A percentile compares a stretch with the other conserved stretches of the same genome.
Evolutionary conservation across 202 grass and related monocot species (phyloP).

Genomic region (Setaria italica): DNA sequence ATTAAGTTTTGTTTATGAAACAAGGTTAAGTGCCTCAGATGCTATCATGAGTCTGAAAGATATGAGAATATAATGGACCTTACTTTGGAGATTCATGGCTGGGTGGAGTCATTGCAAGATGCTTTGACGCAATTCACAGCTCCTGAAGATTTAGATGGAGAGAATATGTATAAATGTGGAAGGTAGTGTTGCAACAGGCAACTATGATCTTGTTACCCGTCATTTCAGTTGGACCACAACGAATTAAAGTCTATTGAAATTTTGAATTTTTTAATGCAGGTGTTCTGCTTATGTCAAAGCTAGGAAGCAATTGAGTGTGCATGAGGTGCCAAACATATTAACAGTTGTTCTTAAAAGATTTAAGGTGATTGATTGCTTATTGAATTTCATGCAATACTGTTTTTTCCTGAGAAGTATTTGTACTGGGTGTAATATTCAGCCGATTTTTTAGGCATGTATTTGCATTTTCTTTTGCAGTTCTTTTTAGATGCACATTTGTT

Average conservation of each 20-base stretch:
- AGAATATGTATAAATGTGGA: slow-evolving; percentile 99
- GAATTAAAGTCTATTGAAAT: slow-evolving; percentile 36
- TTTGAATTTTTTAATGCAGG: slow-evolving; percentile 51
- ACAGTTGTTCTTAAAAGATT: slow-evolving; percentile 99
- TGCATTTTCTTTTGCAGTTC: slow-evolving; percentile 32
- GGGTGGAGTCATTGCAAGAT: slow-evolving; percentile 99
- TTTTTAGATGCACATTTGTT: slow-evolving; percentile 30
- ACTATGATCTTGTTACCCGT: slow-evolving; percentile 27
- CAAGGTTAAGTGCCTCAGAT: slow-evolving; percentile 98
- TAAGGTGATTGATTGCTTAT: slow-evolving; percentile 59
- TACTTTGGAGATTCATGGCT: slow-evolving; percentile 98
- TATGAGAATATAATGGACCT: slow-evolving; percentile 99
- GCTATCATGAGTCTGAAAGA: slow-evolving; percentile 95
- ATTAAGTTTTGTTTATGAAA: slow-evolving; percentile 57
- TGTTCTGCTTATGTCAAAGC: slow-evolving; percentile 97
- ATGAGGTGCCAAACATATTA: slow-evolving; percentile 99
- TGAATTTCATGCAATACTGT: slow-evolving; percentile 34
- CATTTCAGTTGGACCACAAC: slow-evolving; percentile 22
- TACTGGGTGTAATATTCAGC: slow-evolving; percentile 13
- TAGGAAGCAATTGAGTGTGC: slow-evolving; percentile 92
- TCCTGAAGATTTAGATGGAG: slow-evolving; percentile 98
- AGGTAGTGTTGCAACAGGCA: slow-evolving; percentile 58
- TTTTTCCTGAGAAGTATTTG: slow-evolving; percentile 30
- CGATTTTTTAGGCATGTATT: slow-evolving; percentile 29
- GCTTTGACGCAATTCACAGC: slow-evolving; percentile 98